Evolutionary conservation across 1,284 basidiomycete genomes (phyloP).

Genomic region (Gymnopus androsaceus): DNA sequence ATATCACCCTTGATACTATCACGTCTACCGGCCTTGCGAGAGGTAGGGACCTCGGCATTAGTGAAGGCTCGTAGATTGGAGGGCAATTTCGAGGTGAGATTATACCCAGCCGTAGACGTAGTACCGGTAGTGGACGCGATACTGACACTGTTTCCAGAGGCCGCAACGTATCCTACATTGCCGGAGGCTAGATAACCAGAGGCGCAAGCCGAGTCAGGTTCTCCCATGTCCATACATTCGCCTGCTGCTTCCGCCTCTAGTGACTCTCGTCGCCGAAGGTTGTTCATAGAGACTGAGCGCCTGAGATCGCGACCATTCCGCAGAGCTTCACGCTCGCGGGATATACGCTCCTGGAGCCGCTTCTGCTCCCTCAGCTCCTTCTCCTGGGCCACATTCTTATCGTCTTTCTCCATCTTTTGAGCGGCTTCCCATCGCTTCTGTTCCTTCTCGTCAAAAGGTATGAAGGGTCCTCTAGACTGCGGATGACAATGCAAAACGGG

Average conservation of each 20-base stretch:
- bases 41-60: constrained; percentile 66
- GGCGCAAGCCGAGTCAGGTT: constrained; percentile 58
- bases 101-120: constrained; percentile 71
- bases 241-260: constrained; percentile 35
- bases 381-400: constrained; percentile 49
- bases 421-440: constrained; percentile 62
- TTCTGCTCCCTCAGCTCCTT: constrained; percentile 39
- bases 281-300: constrained; percentile 78
- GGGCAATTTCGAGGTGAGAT: constrained; percentile 50
- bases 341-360: constrained; percentile 37
- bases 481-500: constrained; percentile 76
- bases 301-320: constrained; percentile 61
- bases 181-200: constrained; percentile 70
- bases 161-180: constrained; percentile 70
- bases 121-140: constrained; percentile 89
- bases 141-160: constrained; percentile 92
- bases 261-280: constrained; percentile 57
- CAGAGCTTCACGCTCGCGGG: constrained; percentile 46
- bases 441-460: constrained; percentile 73
- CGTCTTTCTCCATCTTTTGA: constrained; percentile 52
- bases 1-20: constrained; percentile 44
- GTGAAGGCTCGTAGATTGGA: constrained; percentile 56
- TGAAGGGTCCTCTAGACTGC: constrained; percentile 67
- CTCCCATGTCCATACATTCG: constrained; percentile 51
- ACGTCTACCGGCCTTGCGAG: constrained; percentile 46